A percentile compares a stretch with the other conserved stretches of the same genome.
phyloP scores from a whole-genome alignment of 192 early-diverging fungal species.

The Rhizophagus clarus region DNA sequence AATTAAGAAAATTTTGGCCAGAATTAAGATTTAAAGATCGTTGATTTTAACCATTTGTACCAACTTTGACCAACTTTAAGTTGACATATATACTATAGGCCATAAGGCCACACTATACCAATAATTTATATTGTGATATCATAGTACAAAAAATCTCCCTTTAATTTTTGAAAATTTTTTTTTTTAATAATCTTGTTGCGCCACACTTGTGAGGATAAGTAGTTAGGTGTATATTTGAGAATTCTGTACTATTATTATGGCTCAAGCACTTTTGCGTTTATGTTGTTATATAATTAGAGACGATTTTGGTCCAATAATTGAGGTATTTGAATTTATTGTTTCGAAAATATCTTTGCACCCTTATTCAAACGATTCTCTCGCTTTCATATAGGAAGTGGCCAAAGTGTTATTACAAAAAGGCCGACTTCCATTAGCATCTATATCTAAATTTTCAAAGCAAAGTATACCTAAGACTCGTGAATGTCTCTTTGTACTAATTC shows the following conservation, averaged over 20 bases:
- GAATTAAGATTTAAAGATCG: no score
- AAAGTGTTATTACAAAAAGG: conserved; percentile 64
- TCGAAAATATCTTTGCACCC: neutral
- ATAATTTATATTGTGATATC: no score
- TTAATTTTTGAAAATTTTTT: no score
- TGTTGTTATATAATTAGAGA: conserved; percentile 64
- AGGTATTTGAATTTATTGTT: conserved; percentile 42
- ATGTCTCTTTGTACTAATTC: conserved; percentile 79
- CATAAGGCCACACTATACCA: no score
- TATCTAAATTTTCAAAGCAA: conserved; percentile 56
- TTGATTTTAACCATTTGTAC: no score
- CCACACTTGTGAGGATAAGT: no score
- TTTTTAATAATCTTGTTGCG: no score
- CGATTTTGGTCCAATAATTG: conserved; percentile 79
- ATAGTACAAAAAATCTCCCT: no score
- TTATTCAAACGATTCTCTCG: conserved; percentile 4
- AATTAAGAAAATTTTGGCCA: no score
- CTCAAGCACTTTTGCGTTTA: conserved; percentile 16
- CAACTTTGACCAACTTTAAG: no score
- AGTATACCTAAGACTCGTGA: conserved; percentile 63
- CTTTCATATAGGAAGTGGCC: conserved; percentile 57
- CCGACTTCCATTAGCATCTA: conserved; percentile 58
- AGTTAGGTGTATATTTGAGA: no score
- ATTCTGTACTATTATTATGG: neutral
- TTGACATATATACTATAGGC: no score